Evolutionary conservation across 306 rosid species (phyloP), one percentile per base, ranked within the genome.

Genomic region (Trichosanthes cucumerina): DNA sequence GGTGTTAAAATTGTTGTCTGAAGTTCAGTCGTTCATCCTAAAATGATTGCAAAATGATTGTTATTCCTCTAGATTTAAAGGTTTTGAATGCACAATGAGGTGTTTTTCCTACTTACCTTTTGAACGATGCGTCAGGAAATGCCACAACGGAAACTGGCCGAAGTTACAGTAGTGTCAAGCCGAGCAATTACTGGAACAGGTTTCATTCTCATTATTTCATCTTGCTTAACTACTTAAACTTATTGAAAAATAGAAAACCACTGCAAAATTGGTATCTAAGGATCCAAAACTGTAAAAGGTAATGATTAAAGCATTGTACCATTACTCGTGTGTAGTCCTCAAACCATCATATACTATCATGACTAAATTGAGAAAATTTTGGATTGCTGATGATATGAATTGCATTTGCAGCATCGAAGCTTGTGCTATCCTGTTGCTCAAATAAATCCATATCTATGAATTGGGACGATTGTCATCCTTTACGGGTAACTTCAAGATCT

Each of bases 371-470:
- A 24, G 41, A 15, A 71, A 23, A 21, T 41, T 21, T 72, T 26
- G 15, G 59, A 28, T 24, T 46, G 44, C 83, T 81, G 85, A 87
- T 79, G 0, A 11, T 80, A 46, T 74, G 85, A 79, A 57, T 80
- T 83, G 16, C 78, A 38, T 76, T 84, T 93, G 91, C 98, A 93
- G 98, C 85, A 10, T 84, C 84, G 77, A 84, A 79, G 79, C 77
- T 50, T 81, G 70, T 82, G 31, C 78, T 74, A 79, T 43, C 82
- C 73, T 54, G 86, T 86, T 75, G 53, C 70, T 75, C 85, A 80
- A 82, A 66, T 41, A 73, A 68, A 68, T 60, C 58, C 66, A 28
- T 79, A 41, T 70, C 82, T 15, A 41, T 76, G 77, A 85, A 84
- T 77, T 71, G 60, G 87, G 75, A 73, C 57, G 52, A 53, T 36